Conservation (phyloP, 2,329 filamentous ascomycete species). For the Aciculosporium take region DNA sequence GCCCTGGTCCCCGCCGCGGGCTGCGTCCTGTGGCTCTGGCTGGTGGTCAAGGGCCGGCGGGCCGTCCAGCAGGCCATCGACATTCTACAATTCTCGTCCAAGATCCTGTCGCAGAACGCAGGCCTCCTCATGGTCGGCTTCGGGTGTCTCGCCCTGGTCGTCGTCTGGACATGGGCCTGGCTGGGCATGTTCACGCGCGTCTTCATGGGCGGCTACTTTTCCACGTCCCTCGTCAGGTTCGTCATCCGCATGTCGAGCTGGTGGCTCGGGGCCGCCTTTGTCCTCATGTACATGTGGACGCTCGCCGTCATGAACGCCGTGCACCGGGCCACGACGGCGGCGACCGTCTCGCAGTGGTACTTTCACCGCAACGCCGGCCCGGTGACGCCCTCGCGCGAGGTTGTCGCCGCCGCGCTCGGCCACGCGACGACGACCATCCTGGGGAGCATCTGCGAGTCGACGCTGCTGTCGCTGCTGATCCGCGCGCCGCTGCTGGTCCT, state of each 20-base stretch:
- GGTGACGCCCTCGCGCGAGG: constrained; percentile 59
- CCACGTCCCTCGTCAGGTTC: constrained; percentile 47
- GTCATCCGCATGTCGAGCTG: constrained; percentile 79
- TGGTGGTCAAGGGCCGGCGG: constrained; percentile 65
- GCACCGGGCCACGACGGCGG: constrained; percentile 81
- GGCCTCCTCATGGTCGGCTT: constrained; percentile 76
- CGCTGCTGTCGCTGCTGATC: constrained; percentile 64
- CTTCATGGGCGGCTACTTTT: constrained; percentile 82
- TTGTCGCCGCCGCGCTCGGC: constrained; percentile 67
- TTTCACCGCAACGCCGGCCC: constrained; percentile 82
- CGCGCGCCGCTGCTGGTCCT: constrained; percentile 75
- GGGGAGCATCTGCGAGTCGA: constrained; percentile 81
- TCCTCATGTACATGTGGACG: constrained; percentile 92
- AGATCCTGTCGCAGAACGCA: constrained; percentile 72
- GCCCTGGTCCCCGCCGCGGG: constrained; percentile 62
- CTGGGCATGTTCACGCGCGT: constrained; percentile 91
- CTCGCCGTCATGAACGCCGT: constrained; percentile 75
- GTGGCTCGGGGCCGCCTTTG: constrained; percentile 89
- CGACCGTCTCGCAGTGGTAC: constrained; percentile 97
- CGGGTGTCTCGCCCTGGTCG: constrained; percentile 56
- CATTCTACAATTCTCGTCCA: constrained; percentile 83
- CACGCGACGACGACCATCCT: constrained; percentile 81
- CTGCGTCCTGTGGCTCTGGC: constrained; percentile 68
- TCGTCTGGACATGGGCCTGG: constrained; percentile 92
- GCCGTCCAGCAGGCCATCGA: constrained; percentile 71